Evolutionary conservation across 352 stramenopile species (phyloP).

Genomic region (Pythium aphanidermatum): DNA sequence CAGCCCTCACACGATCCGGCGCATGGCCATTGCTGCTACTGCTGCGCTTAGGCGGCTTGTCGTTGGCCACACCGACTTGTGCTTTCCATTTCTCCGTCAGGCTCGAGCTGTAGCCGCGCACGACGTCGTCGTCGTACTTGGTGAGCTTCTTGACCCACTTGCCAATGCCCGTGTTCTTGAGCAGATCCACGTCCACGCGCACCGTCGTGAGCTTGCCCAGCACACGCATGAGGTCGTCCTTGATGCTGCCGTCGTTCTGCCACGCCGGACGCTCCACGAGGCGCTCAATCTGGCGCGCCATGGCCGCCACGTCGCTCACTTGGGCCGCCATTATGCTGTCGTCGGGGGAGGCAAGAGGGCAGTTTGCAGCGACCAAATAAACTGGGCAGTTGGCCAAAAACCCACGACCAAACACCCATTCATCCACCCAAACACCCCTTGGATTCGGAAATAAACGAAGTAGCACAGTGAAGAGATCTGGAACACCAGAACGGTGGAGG

Average conservation of each 20-base stretch:
- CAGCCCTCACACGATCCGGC: no score
- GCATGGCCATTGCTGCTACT: neutral
- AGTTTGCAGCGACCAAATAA: no score
- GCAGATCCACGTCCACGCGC: constrained; percentile 65
- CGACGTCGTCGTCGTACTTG: constrained; percentile 79
- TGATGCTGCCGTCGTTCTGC: constrained; percentile 49
- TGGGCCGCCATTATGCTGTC: constrained; percentile 27
- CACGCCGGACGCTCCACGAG: constrained; percentile 59
- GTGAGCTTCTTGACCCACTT: constrained; percentile 79
- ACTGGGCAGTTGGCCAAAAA: no score
- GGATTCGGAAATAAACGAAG: no score
- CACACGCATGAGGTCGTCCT: constrained; percentile 56
- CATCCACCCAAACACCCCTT: no score
- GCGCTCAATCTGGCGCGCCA: constrained; percentile 67
- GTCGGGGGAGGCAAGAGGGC: no score
- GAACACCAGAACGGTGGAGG: no score
- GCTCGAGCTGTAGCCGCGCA: constrained; percentile 72
- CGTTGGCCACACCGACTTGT: constrained; percentile 44
- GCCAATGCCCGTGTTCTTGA: constrained; percentile 74
- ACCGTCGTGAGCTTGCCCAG: constrained; percentile 72
- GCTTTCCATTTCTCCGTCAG: constrained; percentile 82
- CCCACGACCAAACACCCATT: no score
- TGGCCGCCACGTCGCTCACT: constrained; percentile 48
- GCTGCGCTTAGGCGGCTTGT: constrained; percentile 11
- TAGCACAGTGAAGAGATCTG: no score